Evolutionary conservation across 306 rosid genomes (phyloP), one percentile per base, ranked within the genome.

Genomic region (Prunus armeniaca): DNA sequence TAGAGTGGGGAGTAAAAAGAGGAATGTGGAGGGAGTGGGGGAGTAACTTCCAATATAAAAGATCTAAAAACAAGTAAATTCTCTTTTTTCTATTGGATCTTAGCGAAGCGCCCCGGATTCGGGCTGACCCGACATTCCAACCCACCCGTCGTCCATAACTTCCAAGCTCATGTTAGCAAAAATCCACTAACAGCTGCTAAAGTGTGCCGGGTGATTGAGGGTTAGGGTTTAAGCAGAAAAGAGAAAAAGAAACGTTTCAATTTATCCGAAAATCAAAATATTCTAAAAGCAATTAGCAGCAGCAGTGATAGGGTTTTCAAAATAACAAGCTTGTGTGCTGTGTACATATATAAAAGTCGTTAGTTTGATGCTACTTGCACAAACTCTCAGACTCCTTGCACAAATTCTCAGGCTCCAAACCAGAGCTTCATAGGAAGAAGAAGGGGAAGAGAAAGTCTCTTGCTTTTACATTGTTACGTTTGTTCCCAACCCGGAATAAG

Each of bases 261-360:
- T 7, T 3, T 25, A 46, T 11, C 28, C 18, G 7, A 13, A 49
- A 20, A n/a, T 2, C 7, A 17, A 13, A 14, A 73, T n/a, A 6
- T 8, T 18, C 1, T 4, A 61, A 73, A 32, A 5, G 13, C 28
- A 11, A 25, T n/a, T 24, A 54, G 74, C 57, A 12, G 67, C 6
- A 6, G 20, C n/a, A 43, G 49, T 5, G 38, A 57, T 1, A 51
- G 81, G 91, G 88, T 83, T 82, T 82, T 32, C 76, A 75, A 66
- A 70, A 52, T 43, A 51, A 19, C 38, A 38, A 10, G 24, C 67
- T 76, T 49, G 69, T 81, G 41, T 84, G 32, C 69, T 60, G 71
- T 82, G 30, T 74, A 55, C 67, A 52, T 65, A 52, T 65, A 51
- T 55, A 34, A n/a, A 34, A 12, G 72, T 56, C 9, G 3, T 14